Evolutionary conservation across 345 rosid species (phyloP).

Genomic region (Excoecaria agallocha): DNA sequence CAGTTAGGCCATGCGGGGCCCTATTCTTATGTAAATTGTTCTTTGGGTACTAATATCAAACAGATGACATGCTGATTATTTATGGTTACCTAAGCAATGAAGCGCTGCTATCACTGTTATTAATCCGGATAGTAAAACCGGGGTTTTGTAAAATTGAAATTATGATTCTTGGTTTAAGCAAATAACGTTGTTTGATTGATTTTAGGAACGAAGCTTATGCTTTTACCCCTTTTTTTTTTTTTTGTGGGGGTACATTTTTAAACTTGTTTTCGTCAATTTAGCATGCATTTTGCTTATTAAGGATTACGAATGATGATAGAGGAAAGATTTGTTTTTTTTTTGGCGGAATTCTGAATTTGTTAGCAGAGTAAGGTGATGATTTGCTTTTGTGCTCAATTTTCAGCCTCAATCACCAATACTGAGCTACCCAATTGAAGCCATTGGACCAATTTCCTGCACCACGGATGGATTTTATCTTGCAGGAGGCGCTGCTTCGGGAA

Average conservation of each 20-base stretch:
- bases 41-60: background rate
- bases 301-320: too few species aligned
- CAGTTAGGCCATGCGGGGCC: background rate
- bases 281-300: background rate
- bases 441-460: constrained; percentile 46
- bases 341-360: background rate
- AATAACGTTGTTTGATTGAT: too few species aligned
- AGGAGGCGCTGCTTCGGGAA: constrained; percentile 51
- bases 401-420: constrained; percentile 44
- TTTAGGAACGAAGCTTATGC: background rate
- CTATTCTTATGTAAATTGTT: background rate
- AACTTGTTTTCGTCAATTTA: background rate
- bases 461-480: constrained; percentile 46
- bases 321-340: background rate
- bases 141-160: background rate
- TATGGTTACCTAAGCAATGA: background rate
- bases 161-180: too few species aligned
- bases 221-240: background rate
- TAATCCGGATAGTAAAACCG: background rate
- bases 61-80: background rate
- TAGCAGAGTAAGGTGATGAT: background rate
- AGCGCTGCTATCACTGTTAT: background rate
- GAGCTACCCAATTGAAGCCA: constrained; percentile 52
- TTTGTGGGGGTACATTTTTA: too few species aligned
- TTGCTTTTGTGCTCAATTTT: constrained; percentile 6